Evolutionary conservation across 75 land plant genomes (phyloP).

Genomic region (Ceratopteris richardii): DNA sequence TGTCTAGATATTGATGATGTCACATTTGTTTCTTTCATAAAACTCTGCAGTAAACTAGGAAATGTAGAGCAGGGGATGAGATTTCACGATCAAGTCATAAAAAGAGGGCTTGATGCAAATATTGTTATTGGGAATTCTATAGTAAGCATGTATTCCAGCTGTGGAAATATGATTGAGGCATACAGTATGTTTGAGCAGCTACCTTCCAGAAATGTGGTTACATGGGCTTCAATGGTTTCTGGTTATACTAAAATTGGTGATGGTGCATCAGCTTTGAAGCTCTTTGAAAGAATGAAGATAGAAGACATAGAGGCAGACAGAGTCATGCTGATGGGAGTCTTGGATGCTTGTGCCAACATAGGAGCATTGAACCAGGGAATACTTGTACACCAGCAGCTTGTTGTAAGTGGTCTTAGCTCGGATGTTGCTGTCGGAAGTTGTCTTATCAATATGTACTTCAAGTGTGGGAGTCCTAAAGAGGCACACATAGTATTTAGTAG

Average conservation of each 20-base stretch:
- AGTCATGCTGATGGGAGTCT: slow-evolving; percentile 14
- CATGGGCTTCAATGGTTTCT: slow-evolving; percentile 69
- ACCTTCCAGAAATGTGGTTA: slow-evolving; percentile 31
- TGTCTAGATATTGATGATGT: slow-evolving; percentile 10
- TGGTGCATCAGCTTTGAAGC: slow-evolving; percentile 29
- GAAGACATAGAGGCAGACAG: slow-evolving; percentile 26
- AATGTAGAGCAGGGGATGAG: slow-evolving; percentile 36
- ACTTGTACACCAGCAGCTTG: not conserved
- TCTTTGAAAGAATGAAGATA: slow-evolving; percentile 47
- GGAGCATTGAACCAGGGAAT: not conserved
- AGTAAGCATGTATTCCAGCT: slow-evolving; percentile 64
- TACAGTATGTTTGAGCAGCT: slow-evolving; percentile 30
- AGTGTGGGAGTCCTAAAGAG: slow-evolving; percentile 33
- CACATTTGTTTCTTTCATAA: slow-evolving; percentile 51
- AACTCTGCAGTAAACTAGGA: slow-evolving; percentile 42
- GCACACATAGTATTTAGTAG: slow-evolving; percentile 45
- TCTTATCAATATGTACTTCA: slow-evolving; percentile 56
- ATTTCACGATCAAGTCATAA: slow-evolving; percentile 45
- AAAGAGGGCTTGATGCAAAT: slow-evolving; percentile 40
- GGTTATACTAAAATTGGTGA: slow-evolving; percentile 44
- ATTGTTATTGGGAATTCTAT: slow-evolving; percentile 46
- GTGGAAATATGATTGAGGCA: slow-evolving; percentile 42
- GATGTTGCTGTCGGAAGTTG: slow-evolving; percentile 36
- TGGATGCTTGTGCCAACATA: not conserved
- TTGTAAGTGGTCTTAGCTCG: not conserved